Evolutionary conservation across 1,284 basidiomycete genomes (phyloP).

Genomic region (Ustilago shanxiensis): DNA sequence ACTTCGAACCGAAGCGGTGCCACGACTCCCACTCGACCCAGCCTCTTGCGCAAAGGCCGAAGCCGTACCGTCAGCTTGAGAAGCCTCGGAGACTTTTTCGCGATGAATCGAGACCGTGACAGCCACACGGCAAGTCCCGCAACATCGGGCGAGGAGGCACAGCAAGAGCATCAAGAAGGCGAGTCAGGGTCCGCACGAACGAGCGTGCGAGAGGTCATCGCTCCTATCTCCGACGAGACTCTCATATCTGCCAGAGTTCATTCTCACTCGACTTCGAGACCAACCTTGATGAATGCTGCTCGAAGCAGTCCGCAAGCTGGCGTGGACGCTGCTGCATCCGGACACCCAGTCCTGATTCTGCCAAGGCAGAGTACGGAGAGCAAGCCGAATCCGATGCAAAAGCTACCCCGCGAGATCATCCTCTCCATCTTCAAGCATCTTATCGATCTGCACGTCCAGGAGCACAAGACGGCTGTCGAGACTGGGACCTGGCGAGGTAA

Average conservation of each 20-base stretch:
- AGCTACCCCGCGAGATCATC: conserved; percentile 44
- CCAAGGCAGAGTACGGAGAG: conserved; percentile 24
- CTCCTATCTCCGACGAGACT: conserved; percentile 33
- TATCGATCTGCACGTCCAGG: conserved; percentile 30
- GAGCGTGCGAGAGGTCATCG: conserved; percentile 29
- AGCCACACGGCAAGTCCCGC: neutral
- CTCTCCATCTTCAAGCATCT: conserved; percentile 35
- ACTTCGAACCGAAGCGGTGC: conserved; percentile 33
- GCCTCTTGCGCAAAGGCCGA: conserved; percentile 21
- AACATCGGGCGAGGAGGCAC: conserved; percentile 1
- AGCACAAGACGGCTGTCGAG: conserved; percentile 24
- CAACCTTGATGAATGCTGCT: conserved; percentile 31
- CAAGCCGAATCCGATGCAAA: conserved; percentile 25
- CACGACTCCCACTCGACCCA: conserved; percentile 24
- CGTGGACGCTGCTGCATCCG: conserved; percentile 22
- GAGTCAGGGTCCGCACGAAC: neutral
- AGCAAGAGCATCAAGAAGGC: conserved; percentile 3
- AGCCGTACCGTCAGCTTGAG: conserved; percentile 35
- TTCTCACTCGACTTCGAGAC: conserved; percentile 12
- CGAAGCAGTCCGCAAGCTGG: conserved; percentile 41
- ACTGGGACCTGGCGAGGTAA: conserved; percentile 39
- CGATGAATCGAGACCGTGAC: conserved; percentile 31
- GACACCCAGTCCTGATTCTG: conserved; percentile 22
- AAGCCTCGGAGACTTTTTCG: conserved; percentile 31
- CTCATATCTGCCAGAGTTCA: conserved; percentile 50